A percentile compares a stretch with the other conserved stretches of the same genome.
Conservation (phyloP, 129 eudicot genomes). For the Smallanthus sonchifolius region DNA sequence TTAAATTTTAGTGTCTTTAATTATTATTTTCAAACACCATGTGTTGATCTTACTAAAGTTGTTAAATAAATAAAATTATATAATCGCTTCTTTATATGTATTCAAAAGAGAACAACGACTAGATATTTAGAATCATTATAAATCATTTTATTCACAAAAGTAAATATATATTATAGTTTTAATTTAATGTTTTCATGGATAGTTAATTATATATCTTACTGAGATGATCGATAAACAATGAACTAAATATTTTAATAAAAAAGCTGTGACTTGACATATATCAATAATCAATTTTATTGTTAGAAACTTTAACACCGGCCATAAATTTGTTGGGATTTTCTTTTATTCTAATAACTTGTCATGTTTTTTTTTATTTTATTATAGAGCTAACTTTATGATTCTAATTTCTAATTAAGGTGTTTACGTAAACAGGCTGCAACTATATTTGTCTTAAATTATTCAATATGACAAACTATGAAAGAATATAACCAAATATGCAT, state of each 20-base stretch:
- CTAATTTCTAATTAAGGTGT: neutral
- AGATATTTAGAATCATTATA: no score
- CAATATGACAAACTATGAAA: conserved; percentile 11
- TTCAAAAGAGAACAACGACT: no score
- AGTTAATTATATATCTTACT: no score
- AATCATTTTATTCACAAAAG: no score
- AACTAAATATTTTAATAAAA: neutral
- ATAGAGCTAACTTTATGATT: neutral
- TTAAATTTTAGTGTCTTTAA: neutral
- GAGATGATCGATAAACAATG: no score
- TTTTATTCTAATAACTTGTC: neutral
- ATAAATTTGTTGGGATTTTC: neutral
- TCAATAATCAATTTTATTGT: neutral
- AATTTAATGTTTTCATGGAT: no score
- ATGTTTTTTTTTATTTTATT: neutral
- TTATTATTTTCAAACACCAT: neutral
- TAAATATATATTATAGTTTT: no score
- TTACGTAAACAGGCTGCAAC: neutral
- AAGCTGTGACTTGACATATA: no score
- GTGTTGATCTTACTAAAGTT: neutral
- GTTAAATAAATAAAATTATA: no score
- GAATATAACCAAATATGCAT: conserved; percentile 20
- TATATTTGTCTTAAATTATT: neutral
- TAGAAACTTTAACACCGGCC: neutral
- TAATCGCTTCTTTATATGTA: no score